Percentiles rank a stretch among this genome's conserved stretches.
phyloP scores from a whole-genome alignment of 139 green algal species.

The Mychonastes homosphaera region DNA sequence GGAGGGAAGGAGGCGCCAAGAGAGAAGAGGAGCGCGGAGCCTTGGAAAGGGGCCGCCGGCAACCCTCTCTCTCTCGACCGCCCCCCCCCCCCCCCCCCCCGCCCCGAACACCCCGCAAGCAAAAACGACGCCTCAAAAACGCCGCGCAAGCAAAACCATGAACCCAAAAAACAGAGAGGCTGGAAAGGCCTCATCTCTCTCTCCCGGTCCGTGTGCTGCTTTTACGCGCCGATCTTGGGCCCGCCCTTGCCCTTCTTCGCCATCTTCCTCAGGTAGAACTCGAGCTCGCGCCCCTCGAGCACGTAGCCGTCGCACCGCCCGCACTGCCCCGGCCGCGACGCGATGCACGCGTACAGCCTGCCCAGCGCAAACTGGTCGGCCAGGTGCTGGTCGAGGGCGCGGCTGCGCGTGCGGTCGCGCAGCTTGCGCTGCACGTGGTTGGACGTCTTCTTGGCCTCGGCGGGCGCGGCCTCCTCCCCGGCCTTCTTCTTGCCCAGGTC shows the following conservation, averaged over 20 bases:
- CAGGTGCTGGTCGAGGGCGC: slow-evolving; percentile 67
- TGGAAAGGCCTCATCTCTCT: too few relatives aligned
- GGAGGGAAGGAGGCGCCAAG: too few relatives aligned
- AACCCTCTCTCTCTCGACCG: too few relatives aligned
- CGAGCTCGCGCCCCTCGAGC: slow-evolving; percentile 84
- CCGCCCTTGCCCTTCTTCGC: slow-evolving; percentile 83
- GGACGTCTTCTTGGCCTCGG: slow-evolving; percentile 39
- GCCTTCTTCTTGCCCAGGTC: slow-evolving; percentile 86
- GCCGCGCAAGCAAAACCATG: too few relatives aligned
- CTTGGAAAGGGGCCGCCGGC: too few relatives aligned
- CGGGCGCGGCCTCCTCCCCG: slow-evolving; percentile 3
- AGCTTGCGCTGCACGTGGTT: slow-evolving; percentile 83
- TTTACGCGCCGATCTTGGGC: too few relatives aligned
- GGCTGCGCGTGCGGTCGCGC: slow-evolving; percentile 47
- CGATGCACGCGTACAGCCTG: slow-evolving; percentile 75
- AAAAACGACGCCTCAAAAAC: too few relatives aligned
- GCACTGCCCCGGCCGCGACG: slow-evolving; percentile 60
- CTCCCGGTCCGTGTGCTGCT: too few relatives aligned
- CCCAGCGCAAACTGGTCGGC: slow-evolving; percentile 89
- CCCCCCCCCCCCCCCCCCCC: too few relatives aligned
- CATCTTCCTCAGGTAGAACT: slow-evolving; percentile 88
- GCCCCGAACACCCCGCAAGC: too few relatives aligned
- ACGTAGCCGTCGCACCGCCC: slow-evolving; percentile 81
- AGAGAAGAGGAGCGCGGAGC: too few relatives aligned
- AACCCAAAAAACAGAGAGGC: too few relatives aligned